Percentiles rank a stretch among this genome's conserved stretches.
These are phyloP conservation scores for Backusella westeae DNA, from an alignment of 192 early-diverging fungal genomes.

Conservation along the genomic window DNA sequence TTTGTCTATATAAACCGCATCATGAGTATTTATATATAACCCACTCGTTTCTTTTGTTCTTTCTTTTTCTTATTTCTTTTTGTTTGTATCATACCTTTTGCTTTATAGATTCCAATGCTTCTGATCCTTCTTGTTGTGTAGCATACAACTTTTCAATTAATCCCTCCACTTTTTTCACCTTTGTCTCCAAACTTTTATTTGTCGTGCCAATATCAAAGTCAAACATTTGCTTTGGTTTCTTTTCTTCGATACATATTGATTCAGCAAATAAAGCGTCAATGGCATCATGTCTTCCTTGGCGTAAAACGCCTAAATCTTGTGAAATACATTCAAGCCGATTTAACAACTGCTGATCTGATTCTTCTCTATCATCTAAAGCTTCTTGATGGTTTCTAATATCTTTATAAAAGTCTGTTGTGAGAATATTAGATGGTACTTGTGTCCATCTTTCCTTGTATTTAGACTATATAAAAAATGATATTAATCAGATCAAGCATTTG, in stretches of 20 bases:
- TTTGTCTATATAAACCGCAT: not conserved
- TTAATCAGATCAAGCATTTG: not conserved
- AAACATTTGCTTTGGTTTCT: not conserved
- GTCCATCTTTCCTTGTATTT: constrained; percentile 77
- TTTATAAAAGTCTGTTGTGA: constrained; percentile 68
- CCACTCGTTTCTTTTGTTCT: not conserved
- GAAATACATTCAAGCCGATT: constrained; percentile 41
- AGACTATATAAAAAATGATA: not conserved
- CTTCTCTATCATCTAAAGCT: constrained; percentile 71
- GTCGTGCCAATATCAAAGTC: not conserved
- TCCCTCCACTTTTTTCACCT: not conserved
- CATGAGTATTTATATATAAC: not conserved
- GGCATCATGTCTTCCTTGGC: constrained; percentile 7
- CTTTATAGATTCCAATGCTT: not conserved
- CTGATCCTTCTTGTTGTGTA: not conserved
- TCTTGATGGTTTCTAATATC: constrained; percentile 73
- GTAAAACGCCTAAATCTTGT: constrained; percentile 44
- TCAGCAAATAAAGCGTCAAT: not conserved
- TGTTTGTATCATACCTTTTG: not conserved
- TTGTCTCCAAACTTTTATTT: not conserved
- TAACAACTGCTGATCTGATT: constrained; percentile 51
- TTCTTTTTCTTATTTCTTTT: no score
- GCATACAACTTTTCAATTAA: not conserved
- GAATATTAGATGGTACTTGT: constrained; percentile 72
- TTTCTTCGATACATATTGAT: not conserved